A percentile compares a stretch with the other conserved stretches of the same genome.
Conservation (phyloP, 345 rosid genomes). For the Ceriops decandra region DNA sequence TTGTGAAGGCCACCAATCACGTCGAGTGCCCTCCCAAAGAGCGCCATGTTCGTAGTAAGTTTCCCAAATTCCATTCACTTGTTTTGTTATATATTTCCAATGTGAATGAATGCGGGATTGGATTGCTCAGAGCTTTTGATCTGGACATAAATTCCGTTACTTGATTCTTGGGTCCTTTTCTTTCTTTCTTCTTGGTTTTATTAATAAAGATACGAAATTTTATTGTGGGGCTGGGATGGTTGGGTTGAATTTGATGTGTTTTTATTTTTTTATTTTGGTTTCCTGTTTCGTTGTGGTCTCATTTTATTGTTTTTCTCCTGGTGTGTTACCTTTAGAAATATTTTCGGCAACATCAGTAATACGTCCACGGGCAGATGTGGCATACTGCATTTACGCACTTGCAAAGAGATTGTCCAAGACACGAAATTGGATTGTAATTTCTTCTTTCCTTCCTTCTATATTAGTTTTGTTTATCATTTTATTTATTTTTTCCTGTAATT, state of each 20-base stretch:
- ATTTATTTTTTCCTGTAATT: background rate
- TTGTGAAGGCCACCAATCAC: conserved; percentile 94
- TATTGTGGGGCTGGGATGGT: no score
- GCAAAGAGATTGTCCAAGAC: conserved; percentile 86
- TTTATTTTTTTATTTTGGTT: background rate
- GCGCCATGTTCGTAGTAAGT: conserved; percentile 90
- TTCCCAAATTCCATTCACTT: background rate
- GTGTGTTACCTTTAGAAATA: conserved; percentile 41
- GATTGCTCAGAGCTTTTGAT: conserved; percentile 1
- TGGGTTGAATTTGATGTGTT: background rate
- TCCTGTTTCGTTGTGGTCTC: background rate
- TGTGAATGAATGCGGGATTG: background rate
- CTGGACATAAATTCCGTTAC: background rate
- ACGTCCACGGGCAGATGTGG: conserved; percentile 92
- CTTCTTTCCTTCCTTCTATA: background rate
- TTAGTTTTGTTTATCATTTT: background rate
- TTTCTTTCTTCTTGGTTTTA: background rate
- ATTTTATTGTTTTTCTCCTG: background rate
- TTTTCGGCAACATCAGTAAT: conserved; percentile 81
- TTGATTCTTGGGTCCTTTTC: background rate
- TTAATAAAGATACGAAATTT: no score
- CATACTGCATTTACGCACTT: conserved; percentile 86
- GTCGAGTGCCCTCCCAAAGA: conserved; percentile 94
- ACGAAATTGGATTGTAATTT: conserved; percentile 73
- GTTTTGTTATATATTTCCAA: no score